Evolutionary conservation across 129 eudicot genomes (phyloP), one percentile per base, ranked within the genome.

Genomic region (Escallonia herrerae): DNA sequence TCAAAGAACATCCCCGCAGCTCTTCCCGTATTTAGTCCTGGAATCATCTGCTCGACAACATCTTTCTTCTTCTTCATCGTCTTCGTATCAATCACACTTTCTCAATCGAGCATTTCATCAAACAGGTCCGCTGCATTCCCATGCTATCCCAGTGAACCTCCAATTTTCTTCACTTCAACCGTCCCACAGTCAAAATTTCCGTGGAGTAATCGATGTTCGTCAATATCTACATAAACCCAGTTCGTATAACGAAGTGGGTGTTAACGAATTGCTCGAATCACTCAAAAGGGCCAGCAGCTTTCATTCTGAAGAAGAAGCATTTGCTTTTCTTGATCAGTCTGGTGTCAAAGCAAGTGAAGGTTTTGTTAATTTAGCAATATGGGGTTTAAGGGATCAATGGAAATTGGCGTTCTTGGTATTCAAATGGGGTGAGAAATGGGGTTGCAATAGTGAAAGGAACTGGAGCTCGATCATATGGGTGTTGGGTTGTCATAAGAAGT

Each of bases 391-490:
- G 66, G 83, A 86, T 58, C 85, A 82, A 49, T 94, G 99, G 96
- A 84, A 86, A 75, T 64, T 89, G 73, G 89, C 93, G 4, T 78
- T 77, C 61, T 84, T 77, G 60, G 81, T 77, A 13, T 94, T 94
- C 65, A 83, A 80, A 70, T 94, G 95, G 96, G 91, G 93, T 54
- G 86, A 71, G 83, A 86, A 76, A 74, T 74, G 87, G 87, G 80
- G 56, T 43, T 86, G 85, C 33, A 41, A 62, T 59, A 74, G 56
- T 68, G 86, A 67, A 15, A 80, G 74, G 64, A 71, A 68, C 63
- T 82, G 89, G 90, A 75, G 74, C 79, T 86, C 89, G 90, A 82
- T 86, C 67, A 70, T 86, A 58, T 94, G 97, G 97, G 77, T 94
- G 43, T 75, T 94, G 84, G 99, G 97, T 15, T 81, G 79, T 56